Evolutionary conservation across 2,329 filamentous ascomycete species (phyloP), one percentile per base, ranked within the genome.

Genomic region (Aotearoamyces nothofagi): DNA sequence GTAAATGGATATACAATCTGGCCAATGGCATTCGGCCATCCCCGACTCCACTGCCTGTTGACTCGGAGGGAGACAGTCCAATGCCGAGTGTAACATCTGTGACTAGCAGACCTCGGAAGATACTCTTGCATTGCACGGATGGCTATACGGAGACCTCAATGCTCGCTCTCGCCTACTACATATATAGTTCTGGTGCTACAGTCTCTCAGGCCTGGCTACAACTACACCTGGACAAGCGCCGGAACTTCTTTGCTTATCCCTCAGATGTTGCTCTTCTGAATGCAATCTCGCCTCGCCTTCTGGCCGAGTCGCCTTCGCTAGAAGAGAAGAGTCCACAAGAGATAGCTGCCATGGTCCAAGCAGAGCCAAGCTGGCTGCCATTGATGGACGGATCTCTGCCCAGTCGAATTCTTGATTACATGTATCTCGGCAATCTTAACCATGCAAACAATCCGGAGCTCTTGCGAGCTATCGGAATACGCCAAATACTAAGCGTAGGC

Each of bases 221-320:
- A 34, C 60, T 98, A 27, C 90, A 98, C 50, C 75, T 74, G 8
- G 65, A 72, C 9, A 82, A 79, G 51, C 64, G 70, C 32, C 78
- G 90, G 34, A 96, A 98, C 48, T 94, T 96, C 57, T 98, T 98
- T 48, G 84, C 90, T 0, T 96, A 96, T 42, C 78, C 81, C 1
- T 82, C 81, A 0, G 90, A 98, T 47, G 84, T 94, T 11, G 69
- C 77, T 4, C 63, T 94, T 8, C 56, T 96, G n/a, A 74, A 67
- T 2, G 68, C 70, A 4, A 77, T 94, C 20, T 74, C 87, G 34
- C 68, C 73, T 12, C 75, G 79, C 9, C 61, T 96, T 9, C 60
- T 94, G 13, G 63, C 65, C 25, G 73, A 78, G 34, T 84, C 79
- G 0, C 81, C 82, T 0, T 45, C 49, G 19, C 49, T 31, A 45